Evolutionary conservation across 306 rosid species (phyloP).

Genomic region (Begonia masoniana): DNA sequence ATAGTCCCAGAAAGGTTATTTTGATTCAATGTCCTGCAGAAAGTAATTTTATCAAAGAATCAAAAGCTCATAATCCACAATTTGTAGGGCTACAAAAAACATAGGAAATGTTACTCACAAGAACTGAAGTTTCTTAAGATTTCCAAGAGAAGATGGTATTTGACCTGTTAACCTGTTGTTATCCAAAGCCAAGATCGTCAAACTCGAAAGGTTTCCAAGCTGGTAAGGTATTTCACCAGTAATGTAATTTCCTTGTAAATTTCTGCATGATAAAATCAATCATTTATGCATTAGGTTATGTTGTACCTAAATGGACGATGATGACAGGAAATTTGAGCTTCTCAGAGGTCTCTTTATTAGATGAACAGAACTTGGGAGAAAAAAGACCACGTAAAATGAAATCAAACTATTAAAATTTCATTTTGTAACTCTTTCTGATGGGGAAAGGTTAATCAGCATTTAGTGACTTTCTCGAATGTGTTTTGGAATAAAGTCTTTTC

Average conservation of each 20-base stretch:
- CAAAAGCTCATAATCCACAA: not conserved
- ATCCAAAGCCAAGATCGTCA: slow-evolving; percentile 65
- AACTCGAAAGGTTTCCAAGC: slow-evolving; percentile 58
- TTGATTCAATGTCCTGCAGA: slow-evolving; percentile 66
- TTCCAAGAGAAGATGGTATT: slow-evolving; percentile 80
- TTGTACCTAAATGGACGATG: no score
- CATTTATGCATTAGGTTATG: no score
- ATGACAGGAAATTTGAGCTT: no score
- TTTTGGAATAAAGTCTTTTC: no score
- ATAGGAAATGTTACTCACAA: slow-evolving; percentile 47
- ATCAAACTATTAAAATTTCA: no score
- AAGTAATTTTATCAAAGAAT: slow-evolving; percentile 13
- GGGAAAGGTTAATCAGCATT: no score
- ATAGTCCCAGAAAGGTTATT: slow-evolving; percentile 65
- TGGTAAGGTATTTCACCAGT: slow-evolving; percentile 67
- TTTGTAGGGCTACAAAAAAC: slow-evolving; percentile 2
- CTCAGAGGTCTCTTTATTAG: no score
- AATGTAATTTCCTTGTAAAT: slow-evolving; percentile 76
- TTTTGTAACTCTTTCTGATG: no score
- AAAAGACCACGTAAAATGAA: no score
- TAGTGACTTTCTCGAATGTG: no score
- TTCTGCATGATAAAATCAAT: slow-evolving; percentile 30
- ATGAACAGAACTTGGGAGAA: no score
- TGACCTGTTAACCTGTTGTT: slow-evolving; percentile 59
- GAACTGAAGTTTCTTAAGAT: slow-evolving; percentile 67